Evolutionary conservation across 208 protist species (phyloP), one percentile per base, ranked within the genome.

Genomic region (Angomonas deanei): DNA sequence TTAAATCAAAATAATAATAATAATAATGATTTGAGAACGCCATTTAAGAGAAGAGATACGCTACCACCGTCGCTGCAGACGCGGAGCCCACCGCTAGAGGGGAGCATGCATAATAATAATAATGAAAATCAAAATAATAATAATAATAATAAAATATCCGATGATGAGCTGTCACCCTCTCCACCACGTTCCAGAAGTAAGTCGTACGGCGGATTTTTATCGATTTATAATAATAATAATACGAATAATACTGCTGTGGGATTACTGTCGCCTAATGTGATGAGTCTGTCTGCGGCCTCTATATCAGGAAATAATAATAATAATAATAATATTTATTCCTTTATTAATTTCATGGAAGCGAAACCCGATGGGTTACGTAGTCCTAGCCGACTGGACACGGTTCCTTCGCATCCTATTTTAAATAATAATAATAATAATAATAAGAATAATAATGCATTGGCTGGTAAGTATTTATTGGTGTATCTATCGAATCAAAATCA

Each of bases 211-310:
- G 5, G 13, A 24, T 26, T 21, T 26, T 53, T 26, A 27, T 27
- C 47, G 11, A 17, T 53, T 53, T 27, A 28, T 53, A 26, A 53
- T 53, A 53, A 26, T 53, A 53, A 53, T 53, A 53, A 42, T 42
- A 42, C 8, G 8, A 42, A 42, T 42, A n/a, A 42, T 15, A 42
- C 36, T 8, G 8, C 36, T 42, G n/a, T n/a, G n/a, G n/a, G n/a
- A n/a, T n/a, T n/a, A n/a, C n/a, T n/a, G n/a, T 42, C 36, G 36
- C 36, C 36, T n/a, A 42, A 42, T 42, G 36, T 42, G 8, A n/a
- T 42, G 36, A 42, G 36, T 58, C 21, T 33, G 26, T 32, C 8
- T 36, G 21, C 27, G 21, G 4, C 5, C 6, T 58, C 24, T 23
- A 36, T 17, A 58, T n/a, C 13, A 10, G 21, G 11, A 11, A 54